Evolutionary conservation across 2,329 filamentous ascomycete genomes (phyloP), one percentile per base, ranked within the genome.

Genomic region (Ophiostoma quercus): DNA sequence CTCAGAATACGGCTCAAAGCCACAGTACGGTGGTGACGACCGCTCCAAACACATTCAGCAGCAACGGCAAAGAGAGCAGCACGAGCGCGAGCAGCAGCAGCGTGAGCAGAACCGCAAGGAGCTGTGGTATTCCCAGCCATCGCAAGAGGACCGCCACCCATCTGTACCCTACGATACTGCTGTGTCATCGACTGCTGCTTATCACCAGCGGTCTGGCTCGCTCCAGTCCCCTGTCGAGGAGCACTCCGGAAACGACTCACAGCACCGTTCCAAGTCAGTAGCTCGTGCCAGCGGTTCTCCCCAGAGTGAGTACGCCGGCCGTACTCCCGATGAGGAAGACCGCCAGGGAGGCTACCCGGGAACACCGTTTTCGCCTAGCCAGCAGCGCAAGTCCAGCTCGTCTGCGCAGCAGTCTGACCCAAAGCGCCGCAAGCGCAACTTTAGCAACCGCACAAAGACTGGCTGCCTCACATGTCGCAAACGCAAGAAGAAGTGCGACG

Each of bases 401-500:
- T 67, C 69, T 3, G n/a, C 67, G 7, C 78, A 87, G 47, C 85
- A 87, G 75, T 84, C 84, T 5, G 87, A 89, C 74, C 82, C 85
- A 3, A 90, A 90, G 79, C 90, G 90, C 78, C 81, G 89, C 67
- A 92, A 92, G 79, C 84, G 90, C 54, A 92, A 92, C 76, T 98
- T 97, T 76, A 96, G 92, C 81, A 97, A 97, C 79, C 87, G 94
- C 71, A 97, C 94, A 25, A 98, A 98, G 81, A 97, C 94, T 11
- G 93, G 94, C 41, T 98, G 94, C 78, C 88, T 96, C 80, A 98
- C 94, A 6, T 98, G 94, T 78, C 86, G 94, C 71, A 87, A 88
- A 77, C 87, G 94, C 71, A 98, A 98, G 85, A 98, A 98, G 87
- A 98, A 98, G 80, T 98, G 95, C 77, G 94, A 98, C 77, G 95